A percentile compares a stretch with the other conserved stretches of the same genome.
These are phyloP conservation scores for Triticum aestivum DNA, from an alignment of 176 grass and related monocot genomes.

Conservation along the genomic window IWGSC_CS_RefSeq_v2.1 NC_057812.1:81093382-81093881, in stretches of 20 bases:
- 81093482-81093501: not conserved
- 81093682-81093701: not conserved
- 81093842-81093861: not conserved
- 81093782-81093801: not conserved
- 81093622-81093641: not conserved
- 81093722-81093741: not conserved
- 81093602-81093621: not conserved
- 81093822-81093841: not conserved
- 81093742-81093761: not conserved
- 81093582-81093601: not conserved
- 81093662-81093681: not conserved
- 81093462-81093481: not conserved
- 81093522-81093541: not conserved
- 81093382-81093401: not conserved
- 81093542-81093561: slow-evolving; percentile 1
- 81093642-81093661: not conserved
- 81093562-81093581: not conserved
- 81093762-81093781: not conserved
- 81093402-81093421: not conserved
- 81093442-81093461: not conserved
- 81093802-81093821: not conserved
- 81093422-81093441: slow-evolving; percentile 23
- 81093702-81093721: not conserved
- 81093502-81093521: not conserved
- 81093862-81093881: not conserved